Conservation (phyloP, 2,329 filamentous ascomycete genomes). For the Penicillium psychrosexuale region DNA sequence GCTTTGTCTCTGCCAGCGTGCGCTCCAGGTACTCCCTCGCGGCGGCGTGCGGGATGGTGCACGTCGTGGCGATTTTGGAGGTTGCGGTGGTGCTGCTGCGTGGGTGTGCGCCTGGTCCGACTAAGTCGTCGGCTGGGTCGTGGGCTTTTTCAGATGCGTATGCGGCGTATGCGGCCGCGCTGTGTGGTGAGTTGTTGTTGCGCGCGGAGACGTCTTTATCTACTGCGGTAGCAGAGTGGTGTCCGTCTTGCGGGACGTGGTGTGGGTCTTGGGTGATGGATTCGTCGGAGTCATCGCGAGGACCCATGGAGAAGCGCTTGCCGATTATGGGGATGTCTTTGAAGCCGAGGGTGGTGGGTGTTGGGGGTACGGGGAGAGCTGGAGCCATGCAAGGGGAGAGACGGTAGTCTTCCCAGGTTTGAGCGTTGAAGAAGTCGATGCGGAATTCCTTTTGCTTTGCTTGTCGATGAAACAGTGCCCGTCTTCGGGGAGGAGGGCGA, state of each 20-base stretch:
- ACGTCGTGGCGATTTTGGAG: slow-evolving; percentile 33
- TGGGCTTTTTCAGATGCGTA: slow-evolving; percentile 12
- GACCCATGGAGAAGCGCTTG: slow-evolving; percentile 36
- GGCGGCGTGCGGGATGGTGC: slow-evolving; percentile 51
- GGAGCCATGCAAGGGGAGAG: slow-evolving; percentile 74
- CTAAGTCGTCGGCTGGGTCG: slow-evolving; percentile 29
- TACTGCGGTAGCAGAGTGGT: slow-evolving; percentile 3
- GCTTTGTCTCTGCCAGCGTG: slow-evolving; percentile 66
- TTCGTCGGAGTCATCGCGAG: slow-evolving; percentile 12
- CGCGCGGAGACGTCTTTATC: slow-evolving; percentile 9
- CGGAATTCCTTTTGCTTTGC: slow-evolving; percentile 74
- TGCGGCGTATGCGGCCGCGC: slow-evolving; percentile 12
- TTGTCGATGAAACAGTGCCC: slow-evolving; percentile 86
- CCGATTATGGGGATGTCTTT: slow-evolving; percentile 40
- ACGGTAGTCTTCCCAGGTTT: slow-evolving; percentile 75
- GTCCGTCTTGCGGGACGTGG: slow-evolving; percentile 5
- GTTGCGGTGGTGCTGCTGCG: slow-evolving; percentile 25
- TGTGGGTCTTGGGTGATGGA: slow-evolving; percentile 21
- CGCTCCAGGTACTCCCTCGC: slow-evolving; percentile 69
- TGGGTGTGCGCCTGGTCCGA: slow-evolving; percentile 26
- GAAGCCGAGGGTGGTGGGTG: slow-evolving; percentile 33
- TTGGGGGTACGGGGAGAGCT: slow-evolving; percentile 57
- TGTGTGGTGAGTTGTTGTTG: neutral
- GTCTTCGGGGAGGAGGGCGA: slow-evolving; percentile 78
- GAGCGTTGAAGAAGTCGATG: slow-evolving; percentile 77